Evolutionary conservation across 2,329 filamentous ascomycete genomes (phyloP).

Genomic region (Aspergillus aculeatinus): DNA sequence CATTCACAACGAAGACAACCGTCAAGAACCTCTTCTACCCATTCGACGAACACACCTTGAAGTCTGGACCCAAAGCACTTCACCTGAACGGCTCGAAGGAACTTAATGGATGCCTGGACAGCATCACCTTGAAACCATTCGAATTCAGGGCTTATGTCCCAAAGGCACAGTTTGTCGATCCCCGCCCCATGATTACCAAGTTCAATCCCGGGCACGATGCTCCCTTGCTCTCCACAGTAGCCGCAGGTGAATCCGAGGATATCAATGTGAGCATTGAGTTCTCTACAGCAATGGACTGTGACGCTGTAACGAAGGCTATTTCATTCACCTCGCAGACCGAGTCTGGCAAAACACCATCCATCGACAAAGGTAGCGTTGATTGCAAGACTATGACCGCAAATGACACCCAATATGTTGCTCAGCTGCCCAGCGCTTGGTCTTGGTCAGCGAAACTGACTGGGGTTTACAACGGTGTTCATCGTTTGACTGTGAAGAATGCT

Average conservation of each 20-base stretch:
- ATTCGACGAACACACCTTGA: conserved; percentile 57
- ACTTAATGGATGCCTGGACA: conserved; percentile 57
- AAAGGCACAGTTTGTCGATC: conserved; percentile 49
- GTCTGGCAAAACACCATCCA: conserved; percentile 41
- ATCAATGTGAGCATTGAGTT: conserved; percentile 58
- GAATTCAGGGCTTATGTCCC: conserved; percentile 63
- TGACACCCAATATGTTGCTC: conserved; percentile 46
- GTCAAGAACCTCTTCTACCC: conserved; percentile 65
- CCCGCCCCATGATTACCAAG: conserved; percentile 59
- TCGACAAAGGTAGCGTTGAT: conserved; percentile 47
- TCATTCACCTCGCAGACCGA: conserved; percentile 55
- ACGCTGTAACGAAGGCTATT: conserved; percentile 52
- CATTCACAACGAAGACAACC: conserved; percentile 54
- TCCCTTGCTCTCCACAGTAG: conserved; percentile 52
- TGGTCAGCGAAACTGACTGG: conserved; percentile 54
- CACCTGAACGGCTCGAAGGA: conserved; percentile 49
- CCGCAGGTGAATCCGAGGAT: conserved; percentile 42
- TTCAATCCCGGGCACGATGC: conserved; percentile 63
- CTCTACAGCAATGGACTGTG: conserved; percentile 61
- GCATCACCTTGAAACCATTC: conserved; percentile 54
- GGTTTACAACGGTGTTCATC: conserved; percentile 62
- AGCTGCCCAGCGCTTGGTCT: conserved; percentile 55
- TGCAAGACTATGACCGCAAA: conserved; percentile 46
- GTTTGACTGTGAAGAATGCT: conserved; percentile 57
- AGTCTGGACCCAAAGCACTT: conserved; percentile 46